These are phyloP conservation scores for Penicillium sp. DNA, from an alignment of 2,329 filamentous ascomycete species.

Conservation along the genomic window DNA sequence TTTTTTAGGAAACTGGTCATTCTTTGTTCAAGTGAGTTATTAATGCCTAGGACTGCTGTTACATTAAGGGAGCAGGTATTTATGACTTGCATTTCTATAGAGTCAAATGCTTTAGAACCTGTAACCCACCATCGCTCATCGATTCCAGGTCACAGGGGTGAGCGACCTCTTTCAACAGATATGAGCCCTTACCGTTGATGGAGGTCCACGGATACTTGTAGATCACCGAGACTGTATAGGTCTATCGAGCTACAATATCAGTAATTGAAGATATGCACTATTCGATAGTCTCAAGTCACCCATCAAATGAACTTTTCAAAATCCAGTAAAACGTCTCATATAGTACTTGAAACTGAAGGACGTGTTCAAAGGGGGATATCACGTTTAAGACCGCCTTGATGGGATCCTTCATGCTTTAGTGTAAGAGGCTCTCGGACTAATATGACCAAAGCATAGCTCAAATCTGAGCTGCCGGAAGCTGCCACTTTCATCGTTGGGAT, in stretches of 20 bases:
- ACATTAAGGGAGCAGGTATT: conserved; percentile 14
- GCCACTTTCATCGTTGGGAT: conserved; percentile 5
- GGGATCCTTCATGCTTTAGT: background rate
- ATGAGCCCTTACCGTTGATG: background rate
- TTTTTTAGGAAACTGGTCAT: background rate
- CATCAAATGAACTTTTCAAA: background rate
- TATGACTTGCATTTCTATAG: conserved; percentile 9
- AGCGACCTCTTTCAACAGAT: background rate
- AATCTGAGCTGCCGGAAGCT: conserved; percentile 17
- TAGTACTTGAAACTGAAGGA: background rate
- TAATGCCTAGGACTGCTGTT: conserved; percentile 16
- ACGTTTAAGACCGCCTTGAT: background rate
- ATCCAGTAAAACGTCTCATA: conserved; percentile 4
- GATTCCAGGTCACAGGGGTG: background rate
- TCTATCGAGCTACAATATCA: background rate
- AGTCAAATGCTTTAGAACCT: background rate
- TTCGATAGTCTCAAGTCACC: background rate
- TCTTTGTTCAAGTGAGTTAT: background rate
- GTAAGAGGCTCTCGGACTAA: background rate
- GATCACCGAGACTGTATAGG: background rate
- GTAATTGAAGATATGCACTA: background rate
- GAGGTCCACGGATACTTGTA: no score
- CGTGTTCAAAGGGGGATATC: conserved; percentile 6
- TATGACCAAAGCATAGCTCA: background rate
- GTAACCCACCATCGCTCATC: conserved; percentile 9